phyloP scores from a whole-genome alignment of 192 early-diverging fungal species.

The Backusella mclennaniae region DNA sequence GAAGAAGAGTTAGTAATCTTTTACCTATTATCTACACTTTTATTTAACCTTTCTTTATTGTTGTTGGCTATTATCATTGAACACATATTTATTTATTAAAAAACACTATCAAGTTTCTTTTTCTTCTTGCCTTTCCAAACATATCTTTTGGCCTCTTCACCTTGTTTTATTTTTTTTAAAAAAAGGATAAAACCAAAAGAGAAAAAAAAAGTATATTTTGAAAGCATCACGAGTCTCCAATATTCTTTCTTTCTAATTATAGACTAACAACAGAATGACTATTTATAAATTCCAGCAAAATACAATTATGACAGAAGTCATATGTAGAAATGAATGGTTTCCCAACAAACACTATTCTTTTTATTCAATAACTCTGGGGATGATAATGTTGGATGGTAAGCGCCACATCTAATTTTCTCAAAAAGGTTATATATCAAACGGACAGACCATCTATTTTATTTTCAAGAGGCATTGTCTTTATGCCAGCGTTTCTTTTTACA shows the following conservation, averaged over 20 bases:
- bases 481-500: neutral
- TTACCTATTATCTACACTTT: neutral
- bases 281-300: neutral
- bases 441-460: neutral
- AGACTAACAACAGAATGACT: neutral
- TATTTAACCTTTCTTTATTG: neutral
- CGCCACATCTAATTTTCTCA: neutral
- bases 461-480: neutral
- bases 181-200: neutral
- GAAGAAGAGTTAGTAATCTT: neutral
- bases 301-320: neutral
- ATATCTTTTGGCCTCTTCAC: neutral
- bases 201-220: neutral
- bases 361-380: neutral
- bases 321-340: neutral
- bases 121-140: neutral
- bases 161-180: neutral
- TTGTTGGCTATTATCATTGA: neutral
- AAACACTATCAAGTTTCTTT: neutral
- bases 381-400: neutral
- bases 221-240: neutral
- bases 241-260: neutral
- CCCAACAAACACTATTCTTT: neutral
- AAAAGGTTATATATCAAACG: neutral
- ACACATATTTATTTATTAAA: neutral